Evolutionary conservation across 2,329 filamentous ascomycete species (phyloP), one percentile per base, ranked within the genome.

Genomic region (Harringtonia aguacate): DNA sequence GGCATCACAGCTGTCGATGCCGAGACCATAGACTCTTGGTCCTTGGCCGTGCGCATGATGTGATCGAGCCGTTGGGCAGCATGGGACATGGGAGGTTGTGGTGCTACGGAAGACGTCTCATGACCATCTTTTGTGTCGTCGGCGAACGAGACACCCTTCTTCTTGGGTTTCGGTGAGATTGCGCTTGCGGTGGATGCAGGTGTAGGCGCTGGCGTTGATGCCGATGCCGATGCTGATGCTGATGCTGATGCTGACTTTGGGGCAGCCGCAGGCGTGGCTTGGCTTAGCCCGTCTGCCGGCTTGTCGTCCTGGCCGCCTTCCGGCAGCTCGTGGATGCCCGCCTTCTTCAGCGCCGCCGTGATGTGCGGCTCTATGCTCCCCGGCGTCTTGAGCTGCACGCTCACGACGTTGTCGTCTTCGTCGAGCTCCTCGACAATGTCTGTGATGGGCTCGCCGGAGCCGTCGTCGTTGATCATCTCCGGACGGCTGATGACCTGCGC

Each of bases 391-490:
- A 83, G 65, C 44, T 68, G 75, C 53, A 74, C 79, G 0, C 77
- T 84, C 40, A 95, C 62, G 4, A 97, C 75, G 55, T 94, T 92
- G 45, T 81, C 92, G 12, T 94, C 77, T 9, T 95, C 89, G 56
- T 97, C 92, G 21, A 97, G 69, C 64, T 94, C 79, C 62, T 98
- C 92, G 44, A 87, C 70, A 51, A 98, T 97, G 55, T 97, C 92
- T 28, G 84, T 89, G 46, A 97, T 75, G 0, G 88, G 85, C 41
- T 88, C 67, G 15, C 79, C 81, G 13, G 80, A 79, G 48, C 53
- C 82, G 42, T 68, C 69, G 36, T 72, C 68, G 43, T 80, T 14
- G 21, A 9, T 27, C 33, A 12, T 88, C 67, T 30, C 42, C 1
- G 80, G 74, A 21, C 79, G 72, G 45, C 72, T 74, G 36, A 77